Base-by-base conservation (phyloP, 352 stramenopile species). In the Globisporangium rhizosaccharum region DNA sequence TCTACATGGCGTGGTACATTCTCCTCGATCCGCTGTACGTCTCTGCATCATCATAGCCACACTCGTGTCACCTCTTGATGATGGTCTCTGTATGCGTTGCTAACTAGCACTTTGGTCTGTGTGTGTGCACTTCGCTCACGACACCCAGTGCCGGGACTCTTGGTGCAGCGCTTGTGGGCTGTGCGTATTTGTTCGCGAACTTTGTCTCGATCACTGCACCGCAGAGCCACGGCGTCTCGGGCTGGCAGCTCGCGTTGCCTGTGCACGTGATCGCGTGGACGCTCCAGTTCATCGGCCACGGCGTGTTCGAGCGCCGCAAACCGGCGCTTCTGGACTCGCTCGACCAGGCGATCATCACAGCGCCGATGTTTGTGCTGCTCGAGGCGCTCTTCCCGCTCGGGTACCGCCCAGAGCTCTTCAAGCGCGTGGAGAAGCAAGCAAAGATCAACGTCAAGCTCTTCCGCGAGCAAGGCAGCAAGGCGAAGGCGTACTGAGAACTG, bases 1-100 rank as follows among this genome's bases (percentile, higher is more conserved):
- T 94, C 39, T 94, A 94, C 71, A 86, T 87, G 72, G 30, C 66
- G n/a, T 94, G 81, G 84, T 93, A 94, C 64, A 85, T 92, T 20
- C 55, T 66, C 23, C 56, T 92, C 20, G 82, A 92, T 63, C 55
- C 68, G 8, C 67, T 74, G 70, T 77, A 68, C 37, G 72, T 75
- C 6, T 25, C 17, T 4, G 5, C 14, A 4, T 57, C 15, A 18
- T 37, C 9, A 23, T 23, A 23, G 23, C 23, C 23, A 23, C 23
- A 23, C 23, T 23, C 23, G 23, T 23, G 23, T 23, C 23, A 0
- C 23, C 23, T 23, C 23, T 23, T 23, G 23, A 0, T 28, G 20
- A 36, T 2, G 17, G 39, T 20, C 20, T 46, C 5, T 26, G 17
- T 3, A 51, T n/a, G 58, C 28, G 50, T 26, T 23, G 47, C 6